These are phyloP conservation scores for Teunomyces cretensis DNA, from an alignment of 805 yeast genomes.

Conservation along the genomic window DNA sequence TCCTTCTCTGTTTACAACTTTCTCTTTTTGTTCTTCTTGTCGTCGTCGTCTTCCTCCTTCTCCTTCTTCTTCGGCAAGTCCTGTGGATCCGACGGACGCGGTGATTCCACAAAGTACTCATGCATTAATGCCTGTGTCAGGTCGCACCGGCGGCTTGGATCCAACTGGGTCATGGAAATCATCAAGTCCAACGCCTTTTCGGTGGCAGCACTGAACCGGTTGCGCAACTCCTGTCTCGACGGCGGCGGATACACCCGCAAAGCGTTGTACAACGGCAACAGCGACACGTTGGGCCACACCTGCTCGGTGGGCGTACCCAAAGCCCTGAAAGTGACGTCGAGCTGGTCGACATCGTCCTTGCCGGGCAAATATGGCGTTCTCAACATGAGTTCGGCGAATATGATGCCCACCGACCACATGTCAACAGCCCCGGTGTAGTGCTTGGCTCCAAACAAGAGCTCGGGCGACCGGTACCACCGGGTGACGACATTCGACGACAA, in stretches of 20 bases:
- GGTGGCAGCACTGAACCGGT: constrained; percentile 86
- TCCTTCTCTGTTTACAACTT: constrained; percentile 13
- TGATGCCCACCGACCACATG: constrained; percentile 50
- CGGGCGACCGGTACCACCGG: constrained; percentile 93
- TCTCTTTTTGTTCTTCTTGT: constrained; percentile 16
- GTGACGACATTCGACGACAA: constrained; percentile 95
- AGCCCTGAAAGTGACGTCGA: constrained; percentile 92
- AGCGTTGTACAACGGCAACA: constrained; percentile 73
- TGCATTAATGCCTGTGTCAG: constrained; percentile 64
- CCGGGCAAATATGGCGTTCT: constrained; percentile 96
- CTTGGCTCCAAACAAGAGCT: constrained; percentile 43
- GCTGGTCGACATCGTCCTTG: constrained; percentile 81
- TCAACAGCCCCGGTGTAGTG: constrained; percentile 47
- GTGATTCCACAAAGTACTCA: constrained; percentile 69
- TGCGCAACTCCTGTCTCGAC: constrained; percentile 72
- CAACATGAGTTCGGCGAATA: constrained; percentile 94
- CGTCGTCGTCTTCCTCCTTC: constrained; percentile 16
- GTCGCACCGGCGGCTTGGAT: constrained; percentile 72
- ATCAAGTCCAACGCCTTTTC: constrained; percentile 77
- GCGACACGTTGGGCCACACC: constrained; percentile 86
- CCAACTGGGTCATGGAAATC: constrained; percentile 68
- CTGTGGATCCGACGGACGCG: constrained; percentile 69
- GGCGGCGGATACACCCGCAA: constrained; percentile 81
- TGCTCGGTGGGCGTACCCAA: constrained; percentile 94
- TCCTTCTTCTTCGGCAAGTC: constrained; percentile 53